phyloP scores from a whole-genome alignment of 1,284 basidiomycete genomes.

The Hymenochaete sp. region DNA sequence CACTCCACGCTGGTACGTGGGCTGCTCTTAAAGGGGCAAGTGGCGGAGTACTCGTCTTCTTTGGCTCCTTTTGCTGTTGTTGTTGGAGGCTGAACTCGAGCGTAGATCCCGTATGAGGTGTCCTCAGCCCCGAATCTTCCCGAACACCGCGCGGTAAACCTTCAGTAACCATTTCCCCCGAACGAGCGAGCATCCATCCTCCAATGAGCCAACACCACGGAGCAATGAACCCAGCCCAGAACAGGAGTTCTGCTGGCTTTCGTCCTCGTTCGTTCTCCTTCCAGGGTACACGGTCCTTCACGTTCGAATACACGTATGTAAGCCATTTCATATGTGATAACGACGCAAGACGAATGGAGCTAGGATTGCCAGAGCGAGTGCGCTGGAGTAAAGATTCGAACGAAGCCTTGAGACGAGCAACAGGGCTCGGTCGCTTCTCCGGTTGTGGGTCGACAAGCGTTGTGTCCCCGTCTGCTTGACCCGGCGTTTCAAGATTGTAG shows the following conservation, averaged over 20 bases:
- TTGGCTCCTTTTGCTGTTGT: neutral
- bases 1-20: conserved; percentile 4
- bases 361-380: conserved; percentile 2
- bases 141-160: conserved; percentile 17
- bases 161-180: conserved; percentile 25
- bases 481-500: no score
- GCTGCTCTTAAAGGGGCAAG: neutral
- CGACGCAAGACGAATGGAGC: neutral
- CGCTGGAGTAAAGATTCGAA: conserved; percentile 10
- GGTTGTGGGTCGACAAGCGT: conserved; percentile 6
- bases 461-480: conserved; percentile 11
- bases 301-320: conserved; percentile 1
- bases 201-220: conserved; percentile 64
- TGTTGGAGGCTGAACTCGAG: neutral
- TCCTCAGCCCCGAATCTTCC: conserved; percentile 5
- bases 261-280: conserved; percentile 1
- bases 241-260: conserved; percentile 47
- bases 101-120: neutral
- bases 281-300: conserved; percentile 13
- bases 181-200: conserved; percentile 53
- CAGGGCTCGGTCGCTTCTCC: conserved; percentile 2
- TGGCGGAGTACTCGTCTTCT: conserved; percentile 1
- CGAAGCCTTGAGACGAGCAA: conserved; percentile 15
- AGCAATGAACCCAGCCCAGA: conserved; percentile 60
- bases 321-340: conserved; percentile 1